A percentile compares a stretch with the other conserved stretches of the same genome.
phyloP scores from a whole-genome alignment of 345 rosid genomes.

The Salix brachista region DNA sequence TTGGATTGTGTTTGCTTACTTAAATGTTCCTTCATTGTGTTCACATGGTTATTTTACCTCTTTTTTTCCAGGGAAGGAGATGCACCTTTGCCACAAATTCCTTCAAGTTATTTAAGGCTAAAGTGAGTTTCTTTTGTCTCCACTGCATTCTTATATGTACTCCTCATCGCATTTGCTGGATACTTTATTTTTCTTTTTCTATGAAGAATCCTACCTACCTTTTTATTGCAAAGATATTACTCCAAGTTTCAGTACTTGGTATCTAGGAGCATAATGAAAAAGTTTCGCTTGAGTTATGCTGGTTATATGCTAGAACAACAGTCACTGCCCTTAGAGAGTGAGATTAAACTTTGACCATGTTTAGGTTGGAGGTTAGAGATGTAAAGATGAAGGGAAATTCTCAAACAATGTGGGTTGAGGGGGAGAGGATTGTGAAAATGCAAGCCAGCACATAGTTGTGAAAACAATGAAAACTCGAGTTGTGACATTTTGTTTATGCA shows the following conservation, averaged over 20 bases:
- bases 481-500: neutral
- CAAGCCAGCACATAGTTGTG: too few relatives aligned
- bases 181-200: neutral
- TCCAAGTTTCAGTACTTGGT: neutral
- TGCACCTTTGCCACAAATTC: slow-evolving; percentile 29
- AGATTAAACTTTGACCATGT: neutral
- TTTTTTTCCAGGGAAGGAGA: slow-evolving; percentile 26
- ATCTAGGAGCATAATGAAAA: neutral
- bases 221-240: neutral
- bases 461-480: neutral
- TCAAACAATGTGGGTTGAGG: neutral
- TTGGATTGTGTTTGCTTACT: slow-evolving; percentile 3
- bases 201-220: neutral
- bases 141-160: neutral
- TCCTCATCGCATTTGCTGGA: slow-evolving; percentile 1
- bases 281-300: neutral
- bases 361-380: neutral
- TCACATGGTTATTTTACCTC: slow-evolving; percentile 18
- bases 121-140: slow-evolving; percentile 26
- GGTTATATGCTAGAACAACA: neutral
- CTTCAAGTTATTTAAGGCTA: slow-evolving; percentile 21
- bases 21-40: slow-evolving; percentile 2
- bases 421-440: neutral
- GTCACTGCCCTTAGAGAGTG: neutral
- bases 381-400: neutral